These are phyloP conservation scores for Apodospora peruviana DNA, from an alignment of 495 filamentous ascomycete species.

Conservation along the genomic window DNA sequence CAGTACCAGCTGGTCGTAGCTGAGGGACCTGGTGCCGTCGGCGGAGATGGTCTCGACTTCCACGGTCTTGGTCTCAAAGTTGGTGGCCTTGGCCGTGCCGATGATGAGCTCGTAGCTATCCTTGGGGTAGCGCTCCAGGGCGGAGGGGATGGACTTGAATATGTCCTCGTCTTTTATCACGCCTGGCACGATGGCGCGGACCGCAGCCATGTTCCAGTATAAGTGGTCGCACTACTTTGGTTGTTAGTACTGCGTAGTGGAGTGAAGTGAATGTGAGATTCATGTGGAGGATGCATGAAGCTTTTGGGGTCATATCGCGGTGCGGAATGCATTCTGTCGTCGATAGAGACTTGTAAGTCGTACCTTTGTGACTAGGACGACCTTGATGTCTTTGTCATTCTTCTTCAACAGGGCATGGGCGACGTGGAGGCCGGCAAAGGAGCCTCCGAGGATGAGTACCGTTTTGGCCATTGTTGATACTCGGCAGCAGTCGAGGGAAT, in stretches of 20 bases:
- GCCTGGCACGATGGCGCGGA: constrained; percentile 49
- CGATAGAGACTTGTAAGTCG: no score
- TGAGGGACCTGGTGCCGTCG: constrained; percentile 18
- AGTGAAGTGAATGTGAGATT: constrained; percentile 16
- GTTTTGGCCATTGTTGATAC: constrained; percentile 28
- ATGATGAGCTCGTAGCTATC: constrained; percentile 36
- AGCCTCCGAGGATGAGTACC: constrained; percentile 51
- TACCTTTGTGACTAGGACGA: constrained; percentile 44
- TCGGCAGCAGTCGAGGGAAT: background rate
- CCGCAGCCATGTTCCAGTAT: constrained; percentile 52
- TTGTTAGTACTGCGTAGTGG: constrained; percentile 10
- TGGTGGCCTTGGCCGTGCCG: constrained; percentile 31
- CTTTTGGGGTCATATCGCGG: no score
- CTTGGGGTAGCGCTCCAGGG: constrained; percentile 34
- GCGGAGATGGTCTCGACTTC: constrained; percentile 23
- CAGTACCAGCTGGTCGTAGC: constrained; percentile 82
- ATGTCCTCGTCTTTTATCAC: constrained; percentile 41
- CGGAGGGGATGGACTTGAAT: constrained; percentile 35
- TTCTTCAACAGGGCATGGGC: constrained; percentile 51
- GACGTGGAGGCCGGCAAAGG: constrained; percentile 44
- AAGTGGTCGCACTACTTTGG: constrained; percentile 42
- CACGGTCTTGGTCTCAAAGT: constrained; percentile 54
- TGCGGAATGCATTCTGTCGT: no score
- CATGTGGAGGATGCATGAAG: no score
- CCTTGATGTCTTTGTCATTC: constrained; percentile 34